Evolutionary conservation across 768 basidiomycete genomes (phyloP).

Genomic region (Krasilnikovozyma curviuscula): DNA sequence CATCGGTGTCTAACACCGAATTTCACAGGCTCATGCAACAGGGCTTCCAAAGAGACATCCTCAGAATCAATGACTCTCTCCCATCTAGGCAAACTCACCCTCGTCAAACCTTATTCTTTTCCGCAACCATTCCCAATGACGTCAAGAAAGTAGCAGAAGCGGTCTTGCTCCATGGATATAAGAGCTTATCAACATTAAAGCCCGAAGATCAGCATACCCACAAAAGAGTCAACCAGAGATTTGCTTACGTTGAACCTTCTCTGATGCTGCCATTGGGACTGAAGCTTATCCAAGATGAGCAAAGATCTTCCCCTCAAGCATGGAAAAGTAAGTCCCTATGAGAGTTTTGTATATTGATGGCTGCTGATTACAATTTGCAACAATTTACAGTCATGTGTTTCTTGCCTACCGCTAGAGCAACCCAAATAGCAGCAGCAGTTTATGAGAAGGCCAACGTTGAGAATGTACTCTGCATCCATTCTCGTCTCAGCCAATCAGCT

Average conservation of each 20-base stretch:
- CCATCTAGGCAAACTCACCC: slow-evolving; percentile 13
- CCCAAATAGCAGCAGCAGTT: slow-evolving; percentile 30
- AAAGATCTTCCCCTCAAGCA: slow-evolving; percentile 6
- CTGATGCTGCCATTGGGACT: slow-evolving; percentile 30
- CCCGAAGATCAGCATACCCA: slow-evolving; percentile 44
- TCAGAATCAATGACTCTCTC: slow-evolving; percentile 9
- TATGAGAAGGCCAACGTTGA: slow-evolving; percentile 15
- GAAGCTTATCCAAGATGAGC: slow-evolving; percentile 16
- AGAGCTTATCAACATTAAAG: slow-evolving; percentile 41
- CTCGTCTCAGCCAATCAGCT: slow-evolving; percentile 26
- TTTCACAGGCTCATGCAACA: not conserved
- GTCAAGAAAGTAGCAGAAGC: too few species aligned
- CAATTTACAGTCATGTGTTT: slow-evolving; percentile 39
- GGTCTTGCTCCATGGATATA: slow-evolving; percentile 23
- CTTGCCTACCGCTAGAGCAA: slow-evolving; percentile 47
- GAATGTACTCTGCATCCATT: not conserved
- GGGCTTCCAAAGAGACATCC: slow-evolving; percentile 9
- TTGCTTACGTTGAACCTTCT: slow-evolving; percentile 30
- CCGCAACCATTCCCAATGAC: slow-evolving; percentile 30
- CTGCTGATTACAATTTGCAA: slow-evolving; percentile 1
- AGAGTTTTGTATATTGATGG: too few species aligned
- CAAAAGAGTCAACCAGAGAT: slow-evolving; percentile 40
- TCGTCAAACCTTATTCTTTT: slow-evolving; percentile 32
- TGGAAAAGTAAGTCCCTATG: slow-evolving; percentile 17
- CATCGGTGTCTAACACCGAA: not conserved